Conservation (phyloP, 2,329 filamentous ascomycete genomes). For the Septoria linicola region DNA sequence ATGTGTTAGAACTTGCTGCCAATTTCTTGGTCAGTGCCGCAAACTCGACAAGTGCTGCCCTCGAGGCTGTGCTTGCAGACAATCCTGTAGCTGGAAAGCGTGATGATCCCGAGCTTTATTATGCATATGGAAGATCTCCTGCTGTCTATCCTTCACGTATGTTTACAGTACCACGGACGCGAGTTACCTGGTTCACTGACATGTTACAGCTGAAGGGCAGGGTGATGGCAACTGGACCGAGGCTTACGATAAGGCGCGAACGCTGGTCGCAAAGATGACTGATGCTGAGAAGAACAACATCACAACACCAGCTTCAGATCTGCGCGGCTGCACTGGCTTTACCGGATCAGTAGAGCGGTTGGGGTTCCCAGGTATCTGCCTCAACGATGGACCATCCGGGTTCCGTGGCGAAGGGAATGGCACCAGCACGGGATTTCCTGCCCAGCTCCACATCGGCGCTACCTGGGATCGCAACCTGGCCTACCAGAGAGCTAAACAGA, state of each 20-base stretch:
- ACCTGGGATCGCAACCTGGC: constrained; percentile 41
- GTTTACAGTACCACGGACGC: not conserved
- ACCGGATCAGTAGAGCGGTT: constrained; percentile 40
- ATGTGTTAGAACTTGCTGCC: constrained; percentile 17
- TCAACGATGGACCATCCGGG: constrained; percentile 42
- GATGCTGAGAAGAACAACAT: constrained; percentile 43
- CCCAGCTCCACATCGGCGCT: constrained; percentile 39
- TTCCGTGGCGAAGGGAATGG: constrained; percentile 56
- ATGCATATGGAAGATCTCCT: constrained; percentile 34
- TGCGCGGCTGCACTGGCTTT: constrained; percentile 55
- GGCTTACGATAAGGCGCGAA: constrained; percentile 43
- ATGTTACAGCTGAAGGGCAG: constrained; percentile 19
- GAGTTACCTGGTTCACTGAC: not conserved
- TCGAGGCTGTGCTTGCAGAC: constrained; percentile 15
- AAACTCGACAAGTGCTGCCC: constrained; percentile 16
- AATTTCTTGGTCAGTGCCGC: constrained; percentile 14
- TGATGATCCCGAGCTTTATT: constrained; percentile 29
- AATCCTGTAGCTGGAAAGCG: constrained; percentile 18
- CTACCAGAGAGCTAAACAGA: constrained; percentile 34
- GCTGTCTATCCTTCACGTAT: constrained; percentile 35
- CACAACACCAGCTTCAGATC: constrained; percentile 31
- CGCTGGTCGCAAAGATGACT: constrained; percentile 42
- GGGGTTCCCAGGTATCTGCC: constrained; percentile 43
- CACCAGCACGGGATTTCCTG: constrained; percentile 41
- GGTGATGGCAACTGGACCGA: constrained; percentile 38